These are phyloP conservation scores for Talaromyces ruber DNA, from an alignment of 495 filamentous ascomycete species.

Conservation along the genomic window DNA sequence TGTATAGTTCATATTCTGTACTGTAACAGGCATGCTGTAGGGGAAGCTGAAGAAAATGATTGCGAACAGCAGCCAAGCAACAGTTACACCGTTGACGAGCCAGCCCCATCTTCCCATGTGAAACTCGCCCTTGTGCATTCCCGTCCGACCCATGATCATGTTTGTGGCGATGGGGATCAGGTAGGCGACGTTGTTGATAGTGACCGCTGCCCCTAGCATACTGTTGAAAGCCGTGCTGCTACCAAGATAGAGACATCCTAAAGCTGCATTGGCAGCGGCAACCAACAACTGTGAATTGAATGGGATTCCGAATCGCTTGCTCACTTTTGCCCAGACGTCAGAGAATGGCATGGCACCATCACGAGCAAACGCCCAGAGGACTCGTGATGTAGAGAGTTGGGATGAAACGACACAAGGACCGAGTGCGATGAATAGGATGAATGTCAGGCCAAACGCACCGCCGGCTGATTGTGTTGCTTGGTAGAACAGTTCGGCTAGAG, in stretches of 20 bases:
- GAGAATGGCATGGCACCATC: constrained; percentile 26
- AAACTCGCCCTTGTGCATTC: constrained; percentile 39
- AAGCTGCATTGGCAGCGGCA: constrained; percentile 23
- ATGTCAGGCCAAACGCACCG: constrained; percentile 23
- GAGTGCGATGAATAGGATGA: constrained; percentile 17
- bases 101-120: constrained; percentile 15
- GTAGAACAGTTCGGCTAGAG: constrained; percentile 22
- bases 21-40: constrained; percentile 44
- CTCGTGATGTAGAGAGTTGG: constrained; percentile 21
- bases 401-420: constrained; percentile 27
- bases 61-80: constrained; percentile 27
- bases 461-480: constrained; percentile 22
- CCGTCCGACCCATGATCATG: constrained; percentile 14
- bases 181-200: constrained; percentile 31
- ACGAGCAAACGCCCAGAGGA: constrained; percentile 37
- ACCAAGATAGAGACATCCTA: constrained; percentile 30
- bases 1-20: constrained; percentile 63
- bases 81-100: constrained; percentile 26
- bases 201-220: constrained; percentile 28
- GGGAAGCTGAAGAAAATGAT: constrained; percentile 70
- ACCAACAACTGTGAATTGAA: constrained; percentile 55
- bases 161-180: constrained; percentile 27
- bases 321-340: constrained; percentile 9
- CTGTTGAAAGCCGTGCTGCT: constrained; percentile 31
- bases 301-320: constrained; percentile 15